Evolutionary conservation across 2,329 filamentous ascomycete genomes (phyloP).

Genomic region (Arthrocladium fulminans): DNA sequence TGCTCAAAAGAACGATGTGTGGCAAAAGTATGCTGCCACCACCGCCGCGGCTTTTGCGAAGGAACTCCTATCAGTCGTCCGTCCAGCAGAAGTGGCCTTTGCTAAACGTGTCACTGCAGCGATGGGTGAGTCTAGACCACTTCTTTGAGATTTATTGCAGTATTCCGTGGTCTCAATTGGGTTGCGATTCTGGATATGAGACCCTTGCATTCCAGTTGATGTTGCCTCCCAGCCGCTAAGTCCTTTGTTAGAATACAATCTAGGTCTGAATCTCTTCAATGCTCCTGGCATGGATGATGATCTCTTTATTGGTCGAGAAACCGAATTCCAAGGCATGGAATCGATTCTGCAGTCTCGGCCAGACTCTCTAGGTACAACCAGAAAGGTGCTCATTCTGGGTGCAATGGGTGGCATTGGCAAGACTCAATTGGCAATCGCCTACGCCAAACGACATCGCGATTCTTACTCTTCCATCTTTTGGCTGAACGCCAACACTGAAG

Average conservation of each 20-base stretch:
- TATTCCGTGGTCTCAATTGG: too few species aligned
- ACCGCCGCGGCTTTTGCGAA: slow-evolving; percentile 13
- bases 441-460: slow-evolving; percentile 27
- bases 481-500: slow-evolving; percentile 34
- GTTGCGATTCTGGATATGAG: too few species aligned
- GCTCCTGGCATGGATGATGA: too few species aligned
- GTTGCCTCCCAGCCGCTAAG: too few species aligned
- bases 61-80: too few species aligned
- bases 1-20: slow-evolving; percentile 26
- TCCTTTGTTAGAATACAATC: too few species aligned
- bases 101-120: too few species aligned
- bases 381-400: slow-evolving; percentile 25
- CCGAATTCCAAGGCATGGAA: background rate
- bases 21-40: slow-evolving; percentile 26
- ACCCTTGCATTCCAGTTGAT: too few species aligned
- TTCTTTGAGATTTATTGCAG: too few species aligned
- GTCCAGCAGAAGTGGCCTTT: too few species aligned
- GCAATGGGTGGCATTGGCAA: slow-evolving; percentile 41
- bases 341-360: background rate
- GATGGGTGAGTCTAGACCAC: too few species aligned
- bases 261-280: too few species aligned
- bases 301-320: background rate
- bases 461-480: slow-evolving; percentile 37
- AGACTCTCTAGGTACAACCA: background rate
- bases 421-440: slow-evolving; percentile 36